These are phyloP conservation scores for Cephalotrichum gorgonifer DNA, from an alignment of 2,329 filamentous ascomycete genomes.

Conservation along the genomic window DNA sequence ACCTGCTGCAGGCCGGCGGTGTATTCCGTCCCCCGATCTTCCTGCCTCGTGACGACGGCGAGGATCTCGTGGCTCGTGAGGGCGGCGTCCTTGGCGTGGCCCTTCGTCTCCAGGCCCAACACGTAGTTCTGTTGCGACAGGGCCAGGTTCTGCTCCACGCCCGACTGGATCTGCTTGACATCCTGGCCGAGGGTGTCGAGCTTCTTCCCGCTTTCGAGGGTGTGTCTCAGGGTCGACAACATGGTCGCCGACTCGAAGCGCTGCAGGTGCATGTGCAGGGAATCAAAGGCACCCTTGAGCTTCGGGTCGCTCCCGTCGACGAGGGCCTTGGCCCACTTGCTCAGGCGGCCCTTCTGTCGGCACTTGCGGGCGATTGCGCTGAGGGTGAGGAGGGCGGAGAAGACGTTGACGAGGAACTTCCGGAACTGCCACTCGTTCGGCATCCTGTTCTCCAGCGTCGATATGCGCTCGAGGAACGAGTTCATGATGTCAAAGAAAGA, in stretches of 20 bases:
- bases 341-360: slow-evolving; percentile 21
- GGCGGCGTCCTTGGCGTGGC: slow-evolving; percentile 1
- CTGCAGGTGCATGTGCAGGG: slow-evolving; percentile 15
- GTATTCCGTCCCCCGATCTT: background rate
- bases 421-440: slow-evolving; percentile 18
- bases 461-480: slow-evolving; percentile 22
- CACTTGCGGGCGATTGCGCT: slow-evolving; percentile 23
- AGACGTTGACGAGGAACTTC: slow-evolving; percentile 24
- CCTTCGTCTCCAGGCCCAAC: slow-evolving; percentile 1
- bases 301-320: slow-evolving; percentile 19
- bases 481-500: slow-evolving; percentile 27
- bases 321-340: slow-evolving; percentile 13
- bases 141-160: slow-evolving; percentile 2
- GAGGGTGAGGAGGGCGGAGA: slow-evolving; percentile 20
- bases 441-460: slow-evolving; percentile 20
- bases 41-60: background rate
- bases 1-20: slow-evolving; percentile 1
- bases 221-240: slow-evolving; percentile 21
- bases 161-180: slow-evolving; percentile 6
- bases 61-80: slow-evolving; percentile 4
- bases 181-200: slow-evolving; percentile 13
- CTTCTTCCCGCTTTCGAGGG: slow-evolving; percentile 16
- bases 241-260: slow-evolving; percentile 21
- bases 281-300: slow-evolving; percentile 17
- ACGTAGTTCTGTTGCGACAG: slow-evolving; percentile 2